A percentile compares a stretch with the other conserved stretches of the same genome.
Evolutionary conservation across 2,329 filamentous ascomycete species (phyloP).

Genomic region (Colletotrichum sidae): DNA sequence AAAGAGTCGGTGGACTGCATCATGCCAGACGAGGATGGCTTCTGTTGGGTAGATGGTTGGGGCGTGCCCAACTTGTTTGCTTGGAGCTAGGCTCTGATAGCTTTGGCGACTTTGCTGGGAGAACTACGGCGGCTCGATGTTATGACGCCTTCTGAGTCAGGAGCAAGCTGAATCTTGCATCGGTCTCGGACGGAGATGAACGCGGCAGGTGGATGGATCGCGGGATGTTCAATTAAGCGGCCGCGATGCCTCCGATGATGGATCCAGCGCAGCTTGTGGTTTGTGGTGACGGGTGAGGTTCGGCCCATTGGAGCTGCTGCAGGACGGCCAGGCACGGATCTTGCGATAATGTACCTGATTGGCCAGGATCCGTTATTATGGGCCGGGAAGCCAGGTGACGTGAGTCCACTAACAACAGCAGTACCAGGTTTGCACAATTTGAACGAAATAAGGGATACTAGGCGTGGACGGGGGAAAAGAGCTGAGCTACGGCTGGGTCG

Average conservation of each 20-base stretch:
- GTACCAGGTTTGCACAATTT: too few species aligned
- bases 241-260: conserved; percentile 29
- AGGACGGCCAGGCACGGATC: conserved; percentile 15
- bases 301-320: conserved; percentile 19
- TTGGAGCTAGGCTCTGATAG: conserved; percentile 30
- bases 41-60: background rate
- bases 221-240: conserved; percentile 13
- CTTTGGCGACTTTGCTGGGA: background rate
- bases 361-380: background rate
- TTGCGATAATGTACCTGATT: conserved; percentile 9
- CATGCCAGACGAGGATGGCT: conserved; percentile 40
- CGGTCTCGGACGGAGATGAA: conserved; percentile 2
- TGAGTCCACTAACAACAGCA: too few species aligned
- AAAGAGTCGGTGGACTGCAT: conserved; percentile 60
- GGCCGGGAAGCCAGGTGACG: too few species aligned
- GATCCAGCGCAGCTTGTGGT: conserved; percentile 15
- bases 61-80: background rate
- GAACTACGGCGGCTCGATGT: background rate
- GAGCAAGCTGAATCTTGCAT: background rate
- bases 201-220: conserved; percentile 7
- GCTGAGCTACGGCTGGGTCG: too few species aligned
- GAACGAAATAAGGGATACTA: too few species aligned
- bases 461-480: too few species aligned
- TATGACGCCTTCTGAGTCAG: conserved; percentile 7
- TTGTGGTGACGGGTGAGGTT: conserved; percentile 13